Percentiles rank a stretch among this genome's conserved stretches.
Evolutionary conservation across 305 asterid genomes (phyloP).

Genomic region (Fraxinus velutina): DNA sequence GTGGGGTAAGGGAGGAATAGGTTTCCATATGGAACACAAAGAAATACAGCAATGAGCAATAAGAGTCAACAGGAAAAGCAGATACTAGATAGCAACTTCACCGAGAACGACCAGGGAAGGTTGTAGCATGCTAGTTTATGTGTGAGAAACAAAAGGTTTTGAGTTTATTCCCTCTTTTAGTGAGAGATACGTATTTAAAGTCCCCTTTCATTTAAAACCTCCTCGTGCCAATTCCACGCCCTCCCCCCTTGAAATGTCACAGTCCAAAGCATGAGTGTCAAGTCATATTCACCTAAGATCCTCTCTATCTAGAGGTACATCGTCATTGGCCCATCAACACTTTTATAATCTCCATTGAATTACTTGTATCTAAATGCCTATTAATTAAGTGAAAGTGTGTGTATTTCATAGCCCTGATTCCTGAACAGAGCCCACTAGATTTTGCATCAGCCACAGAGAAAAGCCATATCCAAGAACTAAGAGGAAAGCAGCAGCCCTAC

Average conservation of each 20-base stretch:
- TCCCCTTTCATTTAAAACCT: constrained; percentile 38
- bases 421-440: constrained; percentile 20
- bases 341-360: constrained; percentile 4
- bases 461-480: constrained; percentile 28
- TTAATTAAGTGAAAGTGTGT: neutral
- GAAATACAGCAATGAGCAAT: constrained; percentile 22
- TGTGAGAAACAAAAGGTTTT: constrained; percentile 37
- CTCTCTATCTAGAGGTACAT: constrained; percentile 31
- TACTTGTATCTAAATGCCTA: neutral
- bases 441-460: constrained; percentile 28
- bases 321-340: constrained; percentile 17
- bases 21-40: constrained; percentile 39
- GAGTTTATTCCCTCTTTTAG: constrained; percentile 30
- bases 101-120: constrained; percentile 54
- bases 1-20: neutral
- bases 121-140: constrained; percentile 32
- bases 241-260: constrained; percentile 37
- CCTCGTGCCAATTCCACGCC: constrained; percentile 37
- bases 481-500: constrained; percentile 28
- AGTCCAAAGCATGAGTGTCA: constrained; percentile 70
- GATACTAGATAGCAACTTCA: constrained; percentile 38
- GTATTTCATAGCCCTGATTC: neutral
- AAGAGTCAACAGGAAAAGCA: constrained; percentile 47
- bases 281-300: constrained; percentile 67
- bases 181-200: constrained; percentile 38